A percentile compares a stretch with the other conserved stretches of the same genome.
phyloP scores from a whole-genome alignment of 2,329 filamentous ascomycete genomes.

The Stachybotrys chartarum region DNA sequence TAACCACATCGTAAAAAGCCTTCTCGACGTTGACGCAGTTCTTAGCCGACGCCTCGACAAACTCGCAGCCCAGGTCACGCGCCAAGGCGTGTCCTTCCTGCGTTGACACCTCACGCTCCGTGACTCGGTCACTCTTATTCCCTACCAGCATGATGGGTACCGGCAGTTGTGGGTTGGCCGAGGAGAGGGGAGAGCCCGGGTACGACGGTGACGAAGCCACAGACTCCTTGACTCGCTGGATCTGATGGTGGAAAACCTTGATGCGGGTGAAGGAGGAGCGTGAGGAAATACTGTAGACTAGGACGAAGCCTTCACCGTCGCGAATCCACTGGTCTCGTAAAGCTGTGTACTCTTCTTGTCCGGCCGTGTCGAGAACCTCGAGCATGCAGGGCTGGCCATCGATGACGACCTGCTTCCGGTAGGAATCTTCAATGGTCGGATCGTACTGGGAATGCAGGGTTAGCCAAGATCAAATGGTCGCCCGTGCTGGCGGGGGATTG shows the following conservation, averaged over 20 bases:
- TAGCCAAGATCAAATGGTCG: conserved; percentile 2
- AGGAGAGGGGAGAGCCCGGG: conserved; percentile 63
- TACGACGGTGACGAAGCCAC: conserved; percentile 69
- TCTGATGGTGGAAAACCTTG: conserved; percentile 92
- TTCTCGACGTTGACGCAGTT: conserved; percentile 98
- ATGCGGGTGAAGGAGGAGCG: conserved; percentile 92
- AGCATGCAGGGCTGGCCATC: conserved; percentile 95
- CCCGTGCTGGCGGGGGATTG: background rate
- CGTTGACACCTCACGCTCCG: conserved; percentile 91
- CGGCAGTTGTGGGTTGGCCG: conserved; percentile 52
- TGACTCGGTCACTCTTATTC: conserved; percentile 96
- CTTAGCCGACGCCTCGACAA: conserved; percentile 94
- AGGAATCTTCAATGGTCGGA: conserved; percentile 82
- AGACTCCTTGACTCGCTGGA: conserved; percentile 94
- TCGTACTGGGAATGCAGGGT: conserved; percentile 53
- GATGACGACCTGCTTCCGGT: conserved; percentile 86
- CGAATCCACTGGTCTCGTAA: conserved; percentile 97
- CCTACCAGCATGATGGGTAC: conserved; percentile 97
- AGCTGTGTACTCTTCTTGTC: conserved; percentile 97
- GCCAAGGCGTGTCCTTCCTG: conserved; percentile 92
- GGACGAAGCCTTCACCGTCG: conserved; percentile 92
- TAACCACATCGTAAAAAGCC: conserved; percentile 95
- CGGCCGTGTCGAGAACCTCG: conserved; percentile 93
- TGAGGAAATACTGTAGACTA: conserved; percentile 98
- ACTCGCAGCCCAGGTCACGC: conserved; percentile 88